Evolutionary conservation across 78 protist genomes (phyloP).

Genomic region (Creolimax fragrantissima): DNA sequence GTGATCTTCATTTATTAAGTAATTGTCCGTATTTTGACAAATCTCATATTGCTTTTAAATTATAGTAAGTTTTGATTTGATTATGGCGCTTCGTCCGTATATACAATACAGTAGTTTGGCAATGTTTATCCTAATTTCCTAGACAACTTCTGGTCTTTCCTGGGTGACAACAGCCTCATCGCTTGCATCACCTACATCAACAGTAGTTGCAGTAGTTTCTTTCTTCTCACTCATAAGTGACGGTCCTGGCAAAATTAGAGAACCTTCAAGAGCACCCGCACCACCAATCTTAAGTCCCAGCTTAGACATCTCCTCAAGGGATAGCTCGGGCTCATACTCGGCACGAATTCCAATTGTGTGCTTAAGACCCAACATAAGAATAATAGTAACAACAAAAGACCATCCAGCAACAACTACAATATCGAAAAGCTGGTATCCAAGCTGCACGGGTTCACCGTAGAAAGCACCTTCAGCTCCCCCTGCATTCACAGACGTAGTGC

Average conservation of each 20-base stretch:
- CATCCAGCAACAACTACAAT: neutral
- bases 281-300: neutral
- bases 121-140: too few species aligned
- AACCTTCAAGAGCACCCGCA: neutral
- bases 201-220: neutral
- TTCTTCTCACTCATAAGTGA: neutral
- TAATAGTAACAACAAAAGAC: neutral
- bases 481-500: neutral
- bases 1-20: too few species aligned
- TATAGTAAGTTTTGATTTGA: too few species aligned
- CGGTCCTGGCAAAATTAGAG: neutral
- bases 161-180: too few species aligned
- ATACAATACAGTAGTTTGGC: too few species aligned
- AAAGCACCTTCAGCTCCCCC: constrained; percentile 9
- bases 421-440: neutral
- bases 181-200: too few species aligned
- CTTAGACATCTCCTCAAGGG: neutral
- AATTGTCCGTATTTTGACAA: too few species aligned
- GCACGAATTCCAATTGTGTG: neutral
- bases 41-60: too few species aligned
- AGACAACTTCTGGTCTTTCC: too few species aligned
- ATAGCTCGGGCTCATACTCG: neutral
- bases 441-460: constrained; percentile 18
- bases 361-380: neutral
- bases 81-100: too few species aligned